phyloP scores from a whole-genome alignment of 345 rosid genomes.

The Dimocarpus longan region DNA sequence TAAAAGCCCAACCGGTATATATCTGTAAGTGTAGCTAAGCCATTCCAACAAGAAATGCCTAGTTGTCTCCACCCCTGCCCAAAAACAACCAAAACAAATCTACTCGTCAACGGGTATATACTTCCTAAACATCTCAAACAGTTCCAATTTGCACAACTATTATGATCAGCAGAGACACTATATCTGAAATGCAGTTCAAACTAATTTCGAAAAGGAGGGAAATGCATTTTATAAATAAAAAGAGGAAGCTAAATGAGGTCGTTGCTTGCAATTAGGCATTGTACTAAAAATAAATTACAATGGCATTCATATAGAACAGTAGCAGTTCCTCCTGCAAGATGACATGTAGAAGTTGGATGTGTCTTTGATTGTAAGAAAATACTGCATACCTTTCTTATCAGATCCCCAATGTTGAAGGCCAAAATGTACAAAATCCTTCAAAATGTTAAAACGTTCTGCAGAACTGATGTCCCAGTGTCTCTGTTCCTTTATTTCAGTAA shows the following conservation, averaged over 20 bases:
- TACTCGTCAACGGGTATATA: not conserved
- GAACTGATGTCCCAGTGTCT: slow-evolving; percentile 95
- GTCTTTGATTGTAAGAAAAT: not conserved
- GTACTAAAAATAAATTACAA: not conserved
- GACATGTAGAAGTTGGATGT: not conserved
- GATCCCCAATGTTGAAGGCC: slow-evolving; percentile 99
- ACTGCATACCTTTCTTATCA: slow-evolving; percentile 67
- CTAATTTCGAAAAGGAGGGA: no score
- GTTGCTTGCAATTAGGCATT: not conserved
- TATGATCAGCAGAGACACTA: not conserved
- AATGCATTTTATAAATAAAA: no score
- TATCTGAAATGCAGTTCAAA: not conserved
- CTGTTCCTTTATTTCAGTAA: slow-evolving; percentile 95
- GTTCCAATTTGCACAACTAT: not conserved
- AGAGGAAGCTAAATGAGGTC: no score
- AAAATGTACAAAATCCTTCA: slow-evolving; percentile 76
- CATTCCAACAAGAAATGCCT: slow-evolving; percentile 93
- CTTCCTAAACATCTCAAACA: not conserved
- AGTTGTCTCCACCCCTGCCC: slow-evolving; percentile 83
- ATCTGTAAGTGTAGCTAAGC: slow-evolving; percentile 87
- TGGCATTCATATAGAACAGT: not conserved
- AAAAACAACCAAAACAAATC: not conserved
- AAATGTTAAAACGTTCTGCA: slow-evolving; percentile 72
- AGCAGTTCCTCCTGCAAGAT: not conserved
- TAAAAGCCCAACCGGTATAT: slow-evolving; percentile 83